phyloP scores from a whole-genome alignment of 208 protist genomes.

The Crithidia sp. region DNA sequence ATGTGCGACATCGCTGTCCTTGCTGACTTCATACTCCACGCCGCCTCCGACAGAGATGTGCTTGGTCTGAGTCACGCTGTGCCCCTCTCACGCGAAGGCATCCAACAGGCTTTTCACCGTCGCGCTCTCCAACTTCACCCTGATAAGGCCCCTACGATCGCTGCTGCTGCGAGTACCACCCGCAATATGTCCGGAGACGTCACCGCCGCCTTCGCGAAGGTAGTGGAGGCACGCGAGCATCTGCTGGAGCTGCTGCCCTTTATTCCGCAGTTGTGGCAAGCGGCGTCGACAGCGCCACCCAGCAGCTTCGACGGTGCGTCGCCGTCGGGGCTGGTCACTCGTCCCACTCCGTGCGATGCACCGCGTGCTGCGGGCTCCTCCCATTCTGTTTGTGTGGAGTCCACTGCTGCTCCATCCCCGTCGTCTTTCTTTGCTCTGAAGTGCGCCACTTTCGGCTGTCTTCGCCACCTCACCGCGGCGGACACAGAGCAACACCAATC shows the following conservation, averaged over 20 bases:
- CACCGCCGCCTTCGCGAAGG: constrained; percentile 6
- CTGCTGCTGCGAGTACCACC: not conserved
- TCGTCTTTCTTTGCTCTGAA: not conserved
- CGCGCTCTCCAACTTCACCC: constrained; percentile 16
- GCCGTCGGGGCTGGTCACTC: too few relatives aligned
- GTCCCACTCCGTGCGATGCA: too few relatives aligned
- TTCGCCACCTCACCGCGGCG: constrained; percentile 4
- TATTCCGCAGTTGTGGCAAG: constrained; percentile 4
- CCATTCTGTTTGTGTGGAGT: too few relatives aligned
- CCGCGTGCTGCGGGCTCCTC: too few relatives aligned
- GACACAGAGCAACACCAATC: not conserved
- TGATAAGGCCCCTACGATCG: constrained; percentile 3
- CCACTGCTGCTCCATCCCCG: not conserved
- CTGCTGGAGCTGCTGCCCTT: constrained; percentile 13
- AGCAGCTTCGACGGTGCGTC: too few relatives aligned
- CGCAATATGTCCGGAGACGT: not conserved
- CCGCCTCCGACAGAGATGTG: constrained; percentile 13
- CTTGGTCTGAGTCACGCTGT: constrained; percentile 5
- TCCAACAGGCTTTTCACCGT: constrained; percentile 16
- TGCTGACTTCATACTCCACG: constrained; percentile 1
- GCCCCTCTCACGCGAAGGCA: constrained; percentile 3
- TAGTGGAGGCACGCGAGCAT: constrained; percentile 9
- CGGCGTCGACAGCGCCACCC: too few relatives aligned
- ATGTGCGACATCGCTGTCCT: constrained; percentile 1
- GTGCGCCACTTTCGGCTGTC: constrained; percentile 23